Conservation (phyloP, 208 protist species). For the Crithidia brevicula region DNA sequence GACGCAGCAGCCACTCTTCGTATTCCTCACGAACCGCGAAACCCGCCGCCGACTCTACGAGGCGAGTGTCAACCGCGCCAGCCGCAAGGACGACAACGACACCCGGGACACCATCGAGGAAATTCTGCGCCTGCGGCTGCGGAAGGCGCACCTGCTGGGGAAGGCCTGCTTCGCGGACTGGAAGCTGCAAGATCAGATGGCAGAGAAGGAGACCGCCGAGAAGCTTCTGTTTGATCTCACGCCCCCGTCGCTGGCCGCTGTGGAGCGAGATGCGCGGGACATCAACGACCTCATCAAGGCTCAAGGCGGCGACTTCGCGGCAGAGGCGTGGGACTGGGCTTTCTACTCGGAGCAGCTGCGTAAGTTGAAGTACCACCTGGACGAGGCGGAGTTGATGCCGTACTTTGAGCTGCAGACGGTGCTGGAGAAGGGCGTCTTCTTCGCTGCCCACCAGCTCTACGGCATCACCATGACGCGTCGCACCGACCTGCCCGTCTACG, state of each 20-base stretch:
- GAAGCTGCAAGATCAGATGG: constrained; percentile 62
- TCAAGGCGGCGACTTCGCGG: constrained; percentile 26
- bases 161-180: constrained; percentile 60
- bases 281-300: constrained; percentile 19
- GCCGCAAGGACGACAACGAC: constrained; percentile 34
- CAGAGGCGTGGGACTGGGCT: constrained; percentile 55
- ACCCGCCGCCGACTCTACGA: constrained; percentile 46
- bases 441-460: constrained; percentile 53
- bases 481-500: constrained; percentile 52
- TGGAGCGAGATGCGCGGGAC: constrained; percentile 37
- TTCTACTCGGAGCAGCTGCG: constrained; percentile 57
- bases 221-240: constrained; percentile 42
- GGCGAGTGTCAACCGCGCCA: constrained; percentile 37
- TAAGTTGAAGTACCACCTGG: constrained; percentile 45
- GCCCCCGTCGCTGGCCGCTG: constrained; percentile 20
- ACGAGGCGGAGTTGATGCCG: constrained; percentile 50
- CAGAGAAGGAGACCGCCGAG: constrained; percentile 33
- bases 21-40: constrained; percentile 31
- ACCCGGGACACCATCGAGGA: constrained; percentile 42
- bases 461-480: constrained; percentile 45
- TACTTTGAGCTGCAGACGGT: constrained; percentile 60
- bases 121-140: constrained; percentile 44
- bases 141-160: constrained; percentile 51
- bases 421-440: constrained; percentile 59
- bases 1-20: constrained; percentile 51